phyloP scores from a whole-genome alignment of 129 eudicot genomes.

The Kitagawia praeruptora region DNA sequence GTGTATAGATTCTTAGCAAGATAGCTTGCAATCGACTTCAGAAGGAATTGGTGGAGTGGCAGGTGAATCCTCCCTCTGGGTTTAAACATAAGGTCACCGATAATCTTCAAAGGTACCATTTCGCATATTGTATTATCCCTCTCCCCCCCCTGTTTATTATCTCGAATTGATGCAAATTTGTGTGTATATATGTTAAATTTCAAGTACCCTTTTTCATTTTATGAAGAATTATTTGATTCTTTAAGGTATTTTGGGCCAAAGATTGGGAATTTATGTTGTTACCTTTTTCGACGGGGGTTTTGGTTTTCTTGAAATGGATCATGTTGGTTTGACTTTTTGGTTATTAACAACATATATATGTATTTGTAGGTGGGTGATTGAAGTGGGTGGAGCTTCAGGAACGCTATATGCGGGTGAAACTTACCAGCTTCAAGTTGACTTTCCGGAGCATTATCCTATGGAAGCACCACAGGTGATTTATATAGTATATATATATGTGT shows the following conservation, averaged over 20 bases:
- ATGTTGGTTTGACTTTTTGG: not conserved
- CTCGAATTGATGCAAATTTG: too few relatives aligned
- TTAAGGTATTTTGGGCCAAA: too few relatives aligned
- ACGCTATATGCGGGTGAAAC: conserved; percentile 73
- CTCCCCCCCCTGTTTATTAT: not conserved
- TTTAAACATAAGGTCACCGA: conserved; percentile 77
- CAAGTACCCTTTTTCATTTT: not conserved
- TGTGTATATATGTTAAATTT: not conserved
- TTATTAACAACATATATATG: not conserved
- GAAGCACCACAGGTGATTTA: conserved; percentile 86
- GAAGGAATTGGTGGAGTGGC: conserved; percentile 99
- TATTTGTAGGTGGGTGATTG: conserved; percentile 75
- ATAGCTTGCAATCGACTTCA: conserved; percentile 90
- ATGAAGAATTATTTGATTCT: not conserved
- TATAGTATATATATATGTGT: not conserved
- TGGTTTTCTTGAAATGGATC: not conserved
- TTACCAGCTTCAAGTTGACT: conserved; percentile 88
- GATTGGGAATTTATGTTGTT: not conserved
- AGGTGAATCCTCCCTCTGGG: conserved; percentile 83
- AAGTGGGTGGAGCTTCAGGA: conserved; percentile 83
- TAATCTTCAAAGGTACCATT: conserved; percentile 73
- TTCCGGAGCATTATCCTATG: conserved; percentile 99
- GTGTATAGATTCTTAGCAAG: conserved; percentile 62
- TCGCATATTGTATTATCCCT: too few relatives aligned
- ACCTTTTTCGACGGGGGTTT: too few relatives aligned